Base-by-base conservation (phyloP, 2,329 filamentous ascomycete genomes). In the Metarhizium album region DNA sequence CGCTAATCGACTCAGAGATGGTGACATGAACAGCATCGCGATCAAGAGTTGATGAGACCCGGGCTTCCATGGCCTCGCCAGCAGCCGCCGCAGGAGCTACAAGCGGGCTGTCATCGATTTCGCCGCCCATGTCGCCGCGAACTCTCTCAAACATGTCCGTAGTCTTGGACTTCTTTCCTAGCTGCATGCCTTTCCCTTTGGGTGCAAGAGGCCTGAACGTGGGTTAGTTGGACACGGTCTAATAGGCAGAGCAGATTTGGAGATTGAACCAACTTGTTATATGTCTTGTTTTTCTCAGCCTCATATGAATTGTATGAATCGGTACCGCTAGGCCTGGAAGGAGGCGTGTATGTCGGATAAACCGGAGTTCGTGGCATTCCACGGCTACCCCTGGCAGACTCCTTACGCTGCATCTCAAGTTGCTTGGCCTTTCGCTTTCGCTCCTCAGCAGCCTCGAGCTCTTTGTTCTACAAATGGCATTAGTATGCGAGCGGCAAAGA, bases 381-480 rank as follows among this genome's bases (percentile, higher is more conserved):
- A 59, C 88, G 83, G 46, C 83, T 83, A 61, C 76, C 84, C 59
- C 91, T 83, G 56, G 88, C 87, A 62, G 91, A 84, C 66, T 98
- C 94, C 73, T 97, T 98, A 67, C 93, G 87, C 74, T 98, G 93
- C 81, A 98, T 87, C 71, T 98, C 94, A 62, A 98, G 78, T 71
- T 98, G 93, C 76, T 97, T 98, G 48, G 93, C 94, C 72, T 96
- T 96, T 62, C 91, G 82, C 77, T 98, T 98, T 64, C 94, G 87
- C 76, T 98, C 93, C 68, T 98, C 93, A 50, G 87, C 95, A 9
- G 93, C 94, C 70, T 98, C 93, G 59, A 98, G 77, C 70, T 98
- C 94, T 75, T 98, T 98, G 78, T 98, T 98, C 82, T 95, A 65
- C 53, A 40, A 3, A 59, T 33, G 20, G 33, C 27, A 45, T 68